These are phyloP conservation scores for Fusarium acutatum DNA, from an alignment of 2,329 filamentous ascomycete species.

Conservation along the genomic window DNA sequence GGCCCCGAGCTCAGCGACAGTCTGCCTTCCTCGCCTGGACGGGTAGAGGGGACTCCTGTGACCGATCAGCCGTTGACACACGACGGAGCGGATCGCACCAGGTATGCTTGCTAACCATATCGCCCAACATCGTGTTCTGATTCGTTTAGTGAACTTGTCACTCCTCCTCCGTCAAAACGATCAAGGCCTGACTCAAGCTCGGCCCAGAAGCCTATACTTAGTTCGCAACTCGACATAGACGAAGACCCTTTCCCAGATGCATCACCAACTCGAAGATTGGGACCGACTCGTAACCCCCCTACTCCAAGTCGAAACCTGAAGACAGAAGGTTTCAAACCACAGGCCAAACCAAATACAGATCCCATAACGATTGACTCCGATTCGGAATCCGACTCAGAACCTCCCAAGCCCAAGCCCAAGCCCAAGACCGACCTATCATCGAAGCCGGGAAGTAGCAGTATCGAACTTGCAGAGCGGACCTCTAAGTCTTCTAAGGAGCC, in stretches of 20 bases:
- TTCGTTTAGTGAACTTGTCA: conserved; percentile 44
- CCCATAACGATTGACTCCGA: conserved; percentile 45
- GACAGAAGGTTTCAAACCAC: neutral
- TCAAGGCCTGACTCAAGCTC: conserved; percentile 40
- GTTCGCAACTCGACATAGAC: conserved; percentile 20
- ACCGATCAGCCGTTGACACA: conserved; percentile 20
- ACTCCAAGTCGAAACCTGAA: conserved; percentile 15
- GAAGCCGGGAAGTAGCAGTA: conserved; percentile 13
- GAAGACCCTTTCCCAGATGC: conserved; percentile 26
- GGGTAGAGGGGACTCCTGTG: neutral
- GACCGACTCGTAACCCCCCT: conserved; percentile 1
- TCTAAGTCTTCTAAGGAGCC: conserved; percentile 4
- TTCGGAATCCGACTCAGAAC: conserved; percentile 44
- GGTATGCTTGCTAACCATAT: conserved; percentile 26
- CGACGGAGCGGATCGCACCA: conserved; percentile 21
- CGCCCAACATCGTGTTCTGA: conserved; percentile 16
- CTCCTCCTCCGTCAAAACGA: conserved; percentile 52
- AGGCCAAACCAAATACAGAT: neutral
- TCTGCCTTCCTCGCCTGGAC: neutral
- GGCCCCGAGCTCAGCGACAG: neutral
- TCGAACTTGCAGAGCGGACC: conserved; percentile 14
- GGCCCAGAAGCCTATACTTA: conserved; percentile 23
- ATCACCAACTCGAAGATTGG: conserved; percentile 32
- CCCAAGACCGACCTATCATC: neutral
- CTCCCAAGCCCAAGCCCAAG: conserved; percentile 2